Percentiles rank a stretch among this genome's conserved stretches.
These are phyloP conservation scores for Fraxinus xanthoxyloides DNA, from an alignment of 305 asterid species.

Conservation along the genomic window DNA sequence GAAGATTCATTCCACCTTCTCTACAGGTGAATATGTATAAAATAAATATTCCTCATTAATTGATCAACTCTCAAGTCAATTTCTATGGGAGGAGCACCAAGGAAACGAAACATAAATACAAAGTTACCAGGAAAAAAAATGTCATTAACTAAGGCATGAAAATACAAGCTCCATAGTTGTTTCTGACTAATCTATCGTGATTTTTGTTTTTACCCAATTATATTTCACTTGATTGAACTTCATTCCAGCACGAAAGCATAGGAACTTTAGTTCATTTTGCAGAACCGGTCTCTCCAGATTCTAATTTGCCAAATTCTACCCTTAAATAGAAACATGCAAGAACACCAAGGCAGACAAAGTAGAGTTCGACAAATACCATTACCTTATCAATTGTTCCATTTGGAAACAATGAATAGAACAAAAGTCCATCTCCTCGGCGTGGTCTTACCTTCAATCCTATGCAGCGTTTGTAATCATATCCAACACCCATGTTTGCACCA, in stretches of 20 bases:
- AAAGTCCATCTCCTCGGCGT: conserved; percentile 75
- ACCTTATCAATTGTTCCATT: conserved; percentile 75
- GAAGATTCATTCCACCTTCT: background rate
- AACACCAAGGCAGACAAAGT: background rate
- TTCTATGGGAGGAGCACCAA: background rate
- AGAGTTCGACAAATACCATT: background rate
- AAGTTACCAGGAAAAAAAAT: background rate
- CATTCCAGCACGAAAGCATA: background rate
- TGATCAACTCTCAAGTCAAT: background rate
- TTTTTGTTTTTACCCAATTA: background rate
- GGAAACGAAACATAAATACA: background rate
- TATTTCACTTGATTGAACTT: background rate
- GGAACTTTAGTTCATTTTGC: background rate
- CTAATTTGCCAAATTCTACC: background rate
- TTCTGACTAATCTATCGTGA: background rate
- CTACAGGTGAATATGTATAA: background rate
- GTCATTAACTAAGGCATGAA: background rate
- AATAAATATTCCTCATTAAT: background rate
- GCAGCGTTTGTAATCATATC: conserved; percentile 54
- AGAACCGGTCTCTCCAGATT: background rate
- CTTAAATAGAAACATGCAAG: background rate
- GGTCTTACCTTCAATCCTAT: conserved; percentile 79
- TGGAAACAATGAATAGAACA: conserved; percentile 64
- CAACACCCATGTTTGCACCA: conserved; percentile 49
- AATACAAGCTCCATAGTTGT: background rate